Evolutionary conservation across 441 rosid species (phyloP), one percentile per base, ranked within the genome.

Genomic region (Biscutella auriculata): DNA sequence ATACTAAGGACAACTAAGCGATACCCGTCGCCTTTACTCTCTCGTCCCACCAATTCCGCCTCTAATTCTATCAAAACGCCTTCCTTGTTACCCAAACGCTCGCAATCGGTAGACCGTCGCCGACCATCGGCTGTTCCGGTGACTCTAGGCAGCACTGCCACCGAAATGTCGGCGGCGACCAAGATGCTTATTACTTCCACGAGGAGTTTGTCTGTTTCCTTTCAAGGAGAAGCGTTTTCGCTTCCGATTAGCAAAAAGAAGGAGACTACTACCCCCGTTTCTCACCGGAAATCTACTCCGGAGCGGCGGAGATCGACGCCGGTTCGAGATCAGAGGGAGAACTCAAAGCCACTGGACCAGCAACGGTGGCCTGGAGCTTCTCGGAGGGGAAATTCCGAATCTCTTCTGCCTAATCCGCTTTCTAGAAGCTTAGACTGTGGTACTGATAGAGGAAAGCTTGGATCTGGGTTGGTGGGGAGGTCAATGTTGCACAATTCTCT

Each of bases 181-280:
- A 80, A 73, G 71, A 73, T 82, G 80, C 78, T 82, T 49, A 73
- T 82, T 40, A 77, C 82, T 63, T 82, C 88, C 27, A 76, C 85
- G 6, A 60, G 88, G 67, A 80, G 88, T 36, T 72, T 82, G 45
- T 82, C 85, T 17, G 88, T 82, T 69, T 82, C 88, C 3, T 82
- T 82, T 42, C 88, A 80, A 73, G 88, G 88, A 1, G 84, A 82
- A 53, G 58, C 79, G 47, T 82, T 78, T 63, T 84, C 92, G 30
- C 84, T 84, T 9, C 92, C 92, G 55, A 56, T 84, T 60, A 79
- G 87, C 28, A 84, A 76, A 74, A 71, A 81, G 30, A 84, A 78
- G 55, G 78, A 76, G 58, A 30, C 64, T 26, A 49, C 61, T 29
- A 57, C 66, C 27, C 70, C 73, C 23, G 42, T 50, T 57, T 45